A percentile compares a stretch with the other conserved stretches of the same genome.
These are phyloP conservation scores for Melanopsichium pennsylvanicum DNA, from an alignment of 1,284 basidiomycete genomes.

Conservation along the genomic window DNA sequence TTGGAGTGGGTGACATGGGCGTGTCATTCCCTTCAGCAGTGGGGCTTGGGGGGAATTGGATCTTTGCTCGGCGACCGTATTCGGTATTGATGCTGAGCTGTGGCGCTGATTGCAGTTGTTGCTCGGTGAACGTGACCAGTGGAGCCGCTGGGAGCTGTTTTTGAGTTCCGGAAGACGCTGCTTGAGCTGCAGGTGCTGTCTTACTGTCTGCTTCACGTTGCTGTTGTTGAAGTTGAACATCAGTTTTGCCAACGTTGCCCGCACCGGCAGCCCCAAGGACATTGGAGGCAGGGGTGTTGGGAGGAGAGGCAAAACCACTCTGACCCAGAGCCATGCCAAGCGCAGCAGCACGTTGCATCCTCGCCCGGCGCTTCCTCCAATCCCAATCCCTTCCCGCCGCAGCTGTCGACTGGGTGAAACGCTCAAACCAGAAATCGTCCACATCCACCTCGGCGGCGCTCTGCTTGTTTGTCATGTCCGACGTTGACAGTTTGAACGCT, in stretches of 20 bases:
- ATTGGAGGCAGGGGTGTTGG: background rate
- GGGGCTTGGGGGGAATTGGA: too few relatives aligned
- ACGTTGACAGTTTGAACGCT: background rate
- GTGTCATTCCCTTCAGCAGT: background rate
- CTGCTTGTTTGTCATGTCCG: background rate
- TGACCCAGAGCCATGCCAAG: slow-evolving; percentile 30
- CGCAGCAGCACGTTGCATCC: slow-evolving; percentile 32
- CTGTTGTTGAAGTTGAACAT: slow-evolving; percentile 31
- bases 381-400: slow-evolving; percentile 63
- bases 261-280: too few relatives aligned
- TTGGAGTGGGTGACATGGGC: slow-evolving; percentile 20
- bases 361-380: slow-evolving; percentile 50
- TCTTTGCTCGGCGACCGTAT: slow-evolving; percentile 7
- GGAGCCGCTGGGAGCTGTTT: slow-evolving; percentile 25
- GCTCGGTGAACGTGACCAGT: slow-evolving; percentile 31
- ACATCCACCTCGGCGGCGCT: slow-evolving; percentile 11
- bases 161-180: slow-evolving; percentile 7
- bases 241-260: slow-evolving; percentile 25
- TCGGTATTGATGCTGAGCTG: slow-evolving; percentile 25
- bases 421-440: slow-evolving; percentile 62
- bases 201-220: background rate
- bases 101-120: slow-evolving; percentile 15
- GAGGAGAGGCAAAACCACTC: slow-evolving; percentile 5
- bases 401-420: slow-evolving; percentile 59
- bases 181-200: slow-evolving; percentile 1